phyloP scores from a whole-genome alignment of 1,284 basidiomycete species.

The Omphalotus olearius region DNA sequence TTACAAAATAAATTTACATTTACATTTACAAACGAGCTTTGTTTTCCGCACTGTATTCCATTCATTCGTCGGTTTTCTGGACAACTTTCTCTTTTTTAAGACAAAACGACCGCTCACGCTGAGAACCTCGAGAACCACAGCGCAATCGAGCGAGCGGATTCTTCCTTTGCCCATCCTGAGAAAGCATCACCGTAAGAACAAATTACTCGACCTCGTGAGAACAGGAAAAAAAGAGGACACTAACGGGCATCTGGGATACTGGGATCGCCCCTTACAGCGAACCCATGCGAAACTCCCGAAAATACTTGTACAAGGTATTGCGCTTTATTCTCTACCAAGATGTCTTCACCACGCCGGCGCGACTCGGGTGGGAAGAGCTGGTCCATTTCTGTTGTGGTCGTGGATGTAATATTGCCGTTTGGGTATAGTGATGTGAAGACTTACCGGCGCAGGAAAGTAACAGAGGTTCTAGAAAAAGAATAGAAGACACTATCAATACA shows the following conservation, averaged over 20 bases:
- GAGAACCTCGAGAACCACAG: constrained; percentile 43
- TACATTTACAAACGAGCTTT: too few relatives aligned
- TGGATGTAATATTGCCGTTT: background rate
- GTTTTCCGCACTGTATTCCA: too few relatives aligned
- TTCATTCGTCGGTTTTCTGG: too few relatives aligned
- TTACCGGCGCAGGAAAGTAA: constrained; percentile 49
- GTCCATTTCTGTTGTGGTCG: constrained; percentile 33
- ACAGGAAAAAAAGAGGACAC: constrained; percentile 17
- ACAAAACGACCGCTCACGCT: background rate
- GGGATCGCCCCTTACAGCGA: constrained; percentile 38
- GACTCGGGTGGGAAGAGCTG: constrained; percentile 38
- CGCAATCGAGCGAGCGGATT: constrained; percentile 42
- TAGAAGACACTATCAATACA: too few relatives aligned
- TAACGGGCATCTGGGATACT: constrained; percentile 35
- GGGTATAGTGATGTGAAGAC: background rate
- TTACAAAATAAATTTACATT: too few relatives aligned
- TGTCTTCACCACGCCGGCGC: constrained; percentile 42
- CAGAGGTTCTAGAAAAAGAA: constrained; percentile 38
- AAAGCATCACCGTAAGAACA: too few relatives aligned
- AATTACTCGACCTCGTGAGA: too few relatives aligned
- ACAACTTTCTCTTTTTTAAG: too few relatives aligned
- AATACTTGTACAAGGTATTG: constrained; percentile 47
- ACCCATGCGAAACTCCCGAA: constrained; percentile 43
- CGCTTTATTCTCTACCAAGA: constrained; percentile 37
- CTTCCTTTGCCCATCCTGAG: constrained; percentile 58